A percentile compares a stretch with the other conserved stretches of the same genome.
Evolutionary conservation across 106 monocot species (phyloP).

Genomic region (Acanthochlamys bracteata): DNA sequence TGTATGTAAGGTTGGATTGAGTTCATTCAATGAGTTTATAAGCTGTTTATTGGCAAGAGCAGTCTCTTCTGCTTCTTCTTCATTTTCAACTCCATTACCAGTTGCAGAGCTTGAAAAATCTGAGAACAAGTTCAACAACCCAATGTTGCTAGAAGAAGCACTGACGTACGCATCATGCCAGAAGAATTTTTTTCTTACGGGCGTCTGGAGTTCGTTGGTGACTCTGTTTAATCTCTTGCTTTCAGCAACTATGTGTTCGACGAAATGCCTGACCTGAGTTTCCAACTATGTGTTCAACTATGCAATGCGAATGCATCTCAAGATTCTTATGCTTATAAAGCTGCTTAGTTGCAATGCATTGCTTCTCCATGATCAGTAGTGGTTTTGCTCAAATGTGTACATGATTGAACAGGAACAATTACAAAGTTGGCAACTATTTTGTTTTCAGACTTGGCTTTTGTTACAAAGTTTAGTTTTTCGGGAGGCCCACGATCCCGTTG

Average conservation of each 20-base stretch:
- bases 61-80: too few species aligned
- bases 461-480: too few species aligned
- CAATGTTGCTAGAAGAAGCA: slow-evolving; percentile 24
- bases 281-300: slow-evolving; percentile 21
- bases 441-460: too few species aligned
- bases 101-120: neutral
- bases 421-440: too few species aligned
- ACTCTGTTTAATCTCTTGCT: slow-evolving; percentile 27
- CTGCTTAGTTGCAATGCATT: slow-evolving; percentile 22
- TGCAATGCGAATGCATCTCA: slow-evolving; percentile 32
- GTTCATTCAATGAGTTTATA: too few species aligned
- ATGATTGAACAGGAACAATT: too few species aligned
- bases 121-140: slow-evolving; percentile 24
- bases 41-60: too few species aligned
- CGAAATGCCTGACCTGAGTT: slow-evolving; percentile 13
- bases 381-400: slow-evolving; percentile 15
- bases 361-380: slow-evolving; percentile 22
- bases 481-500: too few species aligned
- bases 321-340: slow-evolving; percentile 40
- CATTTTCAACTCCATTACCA: neutral
- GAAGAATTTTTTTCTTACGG: slow-evolving; percentile 14
- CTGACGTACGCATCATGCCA: slow-evolving; percentile 35
- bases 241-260: slow-evolving; percentile 29
- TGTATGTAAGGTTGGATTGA: too few species aligned
- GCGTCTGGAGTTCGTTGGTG: slow-evolving; percentile 45